Base-by-base conservation (phyloP, 495 filamentous ascomycete genomes). In the Aspergillus kassunensis region DNA sequence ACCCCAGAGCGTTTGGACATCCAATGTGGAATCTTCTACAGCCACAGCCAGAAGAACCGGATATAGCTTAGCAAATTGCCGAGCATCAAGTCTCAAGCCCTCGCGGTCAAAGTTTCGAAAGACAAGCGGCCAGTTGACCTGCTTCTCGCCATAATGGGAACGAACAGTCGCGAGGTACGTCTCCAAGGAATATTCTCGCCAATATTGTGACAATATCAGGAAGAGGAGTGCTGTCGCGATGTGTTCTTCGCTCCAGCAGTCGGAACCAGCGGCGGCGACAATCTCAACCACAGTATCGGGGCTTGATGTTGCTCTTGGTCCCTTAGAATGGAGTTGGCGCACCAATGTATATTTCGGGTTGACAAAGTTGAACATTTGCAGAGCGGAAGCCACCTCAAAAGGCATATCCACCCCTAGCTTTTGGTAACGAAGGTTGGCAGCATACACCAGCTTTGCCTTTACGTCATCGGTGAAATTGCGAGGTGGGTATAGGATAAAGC, bases 1-100 rank as follows among this genome's bases (percentile, higher is more conserved):
- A 51, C 91, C 90, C 93, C 92, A 97, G 20, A 99, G 77, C 31
- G 76, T 80, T 65, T 95, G 87, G 39, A 96, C 81, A 66, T 95
- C 84, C 61, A 87, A 77, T 47, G 63, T 77, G 23, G 69, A 59
- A 34, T 84, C 78, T 20, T 85, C 81, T 39, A 69, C 73, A 31
- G 88, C 87, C 47, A 88, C 72, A 1, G 82, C 82, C 24, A 88
- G 70, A 21, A 99, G 73, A 15, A 85, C 87, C 46, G 85, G 75
- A 66, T 90, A 92, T 11, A 99, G 67, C 24, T 80, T 80, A 29
- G 90, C 69, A 53, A 99, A 95, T 53, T 96, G 93, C 15, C 77
- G 72, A 20, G 85, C 79, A 6, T 88, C 83, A 23, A 99, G 78
- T 50, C 85, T 73, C 19, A 95, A 72, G 33, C 82, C 80, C 25